phyloP scores from a whole-genome alignment of 192 early-diverging fungal genomes.

The Mycoemilia scoparia region DNA sequence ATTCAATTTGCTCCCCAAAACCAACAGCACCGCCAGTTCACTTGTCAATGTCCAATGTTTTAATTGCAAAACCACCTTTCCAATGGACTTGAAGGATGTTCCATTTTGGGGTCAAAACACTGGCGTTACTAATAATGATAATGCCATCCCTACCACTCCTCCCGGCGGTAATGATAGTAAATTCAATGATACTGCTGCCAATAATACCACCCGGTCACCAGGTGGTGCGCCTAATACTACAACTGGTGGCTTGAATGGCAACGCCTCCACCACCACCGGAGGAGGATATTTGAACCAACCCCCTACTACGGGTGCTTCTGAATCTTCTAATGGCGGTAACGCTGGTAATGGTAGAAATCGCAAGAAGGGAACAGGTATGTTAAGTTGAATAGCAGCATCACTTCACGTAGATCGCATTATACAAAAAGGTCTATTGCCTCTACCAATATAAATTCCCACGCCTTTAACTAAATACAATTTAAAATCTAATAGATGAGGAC shows the following conservation, averaged over 20 bases:
- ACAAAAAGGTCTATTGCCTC: too few relatives aligned
- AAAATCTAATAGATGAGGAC: slow-evolving; percentile 34
- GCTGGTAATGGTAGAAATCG: too few relatives aligned
- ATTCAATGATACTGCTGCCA: background rate
- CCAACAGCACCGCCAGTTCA: slow-evolving; percentile 7
- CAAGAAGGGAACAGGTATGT: slow-evolving; percentile 21
- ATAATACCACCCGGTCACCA: background rate
- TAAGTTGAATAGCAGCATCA: too few relatives aligned
- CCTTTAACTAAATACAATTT: too few relatives aligned
- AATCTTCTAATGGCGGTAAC: too few relatives aligned
- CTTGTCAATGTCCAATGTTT: slow-evolving; percentile 19
- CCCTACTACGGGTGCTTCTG: background rate
- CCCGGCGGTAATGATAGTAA: slow-evolving; percentile 1
- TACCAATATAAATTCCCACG: too few relatives aligned
- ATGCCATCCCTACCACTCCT: slow-evolving; percentile 1
- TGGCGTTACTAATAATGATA: background rate
- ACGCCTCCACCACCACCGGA: slow-evolving; percentile 11
- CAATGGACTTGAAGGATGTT: slow-evolving; percentile 27
- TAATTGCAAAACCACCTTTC: slow-evolving; percentile 20
- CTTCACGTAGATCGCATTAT: too few relatives aligned
- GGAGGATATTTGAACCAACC: slow-evolving; percentile 8
- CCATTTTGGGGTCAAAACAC: slow-evolving; percentile 22
- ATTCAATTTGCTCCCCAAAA: slow-evolving; percentile 23
- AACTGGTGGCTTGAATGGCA: slow-evolving; percentile 1
- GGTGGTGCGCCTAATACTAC: background rate